Evolutionary conservation across 352 stramenopile species (phyloP).

Genomic region (Globisporangium paroecandrum): DNA sequence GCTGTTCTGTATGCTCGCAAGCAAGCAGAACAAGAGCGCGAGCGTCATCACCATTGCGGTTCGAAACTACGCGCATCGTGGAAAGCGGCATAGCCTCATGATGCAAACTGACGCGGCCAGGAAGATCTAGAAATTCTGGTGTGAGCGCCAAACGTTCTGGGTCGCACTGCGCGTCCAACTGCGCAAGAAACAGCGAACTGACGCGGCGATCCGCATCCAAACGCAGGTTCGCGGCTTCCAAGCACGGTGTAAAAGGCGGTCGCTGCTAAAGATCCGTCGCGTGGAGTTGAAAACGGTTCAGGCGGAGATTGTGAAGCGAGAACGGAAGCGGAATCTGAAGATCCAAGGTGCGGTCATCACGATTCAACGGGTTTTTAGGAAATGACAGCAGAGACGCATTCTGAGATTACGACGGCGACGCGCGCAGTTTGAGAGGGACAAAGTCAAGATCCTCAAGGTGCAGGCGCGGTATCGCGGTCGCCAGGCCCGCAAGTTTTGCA

Average conservation of each 20-base stretch:
- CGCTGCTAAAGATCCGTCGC: constrained; percentile 40
- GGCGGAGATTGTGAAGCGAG: constrained; percentile 6
- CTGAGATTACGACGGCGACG: constrained; percentile 36
- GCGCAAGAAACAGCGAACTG: constrained; percentile 24
- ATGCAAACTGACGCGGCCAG: constrained; percentile 23
- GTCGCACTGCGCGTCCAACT: constrained; percentile 40
- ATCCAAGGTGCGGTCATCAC: constrained; percentile 38
- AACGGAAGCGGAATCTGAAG: constrained; percentile 12
- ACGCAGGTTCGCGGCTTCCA: constrained; percentile 28
- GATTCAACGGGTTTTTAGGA: constrained; percentile 42
- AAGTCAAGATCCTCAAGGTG: constrained; percentile 45
- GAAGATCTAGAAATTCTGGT: constrained; percentile 54
- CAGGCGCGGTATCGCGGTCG: constrained; percentile 52
- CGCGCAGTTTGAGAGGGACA: constrained; percentile 63
- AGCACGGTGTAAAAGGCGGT: constrained; percentile 24
- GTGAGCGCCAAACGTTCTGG: constrained; percentile 41
- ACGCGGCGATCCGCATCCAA: constrained; percentile 49
- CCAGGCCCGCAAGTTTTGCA: constrained; percentile 27
- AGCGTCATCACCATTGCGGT: constrained; percentile 44
- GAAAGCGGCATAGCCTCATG: constrained; percentile 6
- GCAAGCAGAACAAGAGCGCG: constrained; percentile 41
- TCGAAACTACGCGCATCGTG: constrained; percentile 18
- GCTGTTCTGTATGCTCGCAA: constrained; percentile 41
- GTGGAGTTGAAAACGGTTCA: constrained; percentile 22
- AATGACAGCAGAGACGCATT: constrained; percentile 35